Base-by-base conservation (phyloP, 176 grass and related monocot species). In the Calamus simplicifolius region DNA sequence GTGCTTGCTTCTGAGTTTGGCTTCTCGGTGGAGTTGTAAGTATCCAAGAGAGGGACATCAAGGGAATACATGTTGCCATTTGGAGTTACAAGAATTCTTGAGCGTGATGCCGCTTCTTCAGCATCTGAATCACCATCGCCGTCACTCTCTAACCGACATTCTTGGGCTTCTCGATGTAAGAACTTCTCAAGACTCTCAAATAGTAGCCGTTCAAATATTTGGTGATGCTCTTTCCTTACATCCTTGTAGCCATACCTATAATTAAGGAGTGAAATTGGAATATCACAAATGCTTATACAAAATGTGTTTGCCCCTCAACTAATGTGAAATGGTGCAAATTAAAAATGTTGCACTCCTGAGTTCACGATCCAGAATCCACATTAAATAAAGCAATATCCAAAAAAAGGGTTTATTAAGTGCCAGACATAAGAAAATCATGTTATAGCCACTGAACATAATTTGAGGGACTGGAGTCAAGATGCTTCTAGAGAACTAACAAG, bases 181-280 rank as follows among this genome's bases (percentile, higher is more conserved):
- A 89, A 98, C 69, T 92, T 98, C 63, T 92, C 87, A 1, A 92
- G 87, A 57, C 87, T 88, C 70, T 92, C 93, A 53, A 98, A 85
- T 25, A 98, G 73, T 58, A 89, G 73, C 53, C 92, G 84, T 72
- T 98, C 87, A 27, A 92, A 98, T 61, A 73, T 70, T 70, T 81
- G 79, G 62, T 78, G 70, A 52, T 85, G 74, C 63, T 98, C 93
- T 70, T 98, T 92, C 63, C 84, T 84, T 43, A 85, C 76, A 78
- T 98, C 93, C 77, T 98, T 98, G 75, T 98, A 92, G 14, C 87
- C 93, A 15, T 98, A 98, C 75, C 93, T 98, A 68, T 13, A 52
- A 88, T 70, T 54, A 59, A 27, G 29, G 38, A 43, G 69, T 19
- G 1, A 16, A 27, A 12, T 26, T 30, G 16, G 25, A 27, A 21